Conservation (phyloP, 83 land plant genomes). For the Picea engelmannii region DNA sequence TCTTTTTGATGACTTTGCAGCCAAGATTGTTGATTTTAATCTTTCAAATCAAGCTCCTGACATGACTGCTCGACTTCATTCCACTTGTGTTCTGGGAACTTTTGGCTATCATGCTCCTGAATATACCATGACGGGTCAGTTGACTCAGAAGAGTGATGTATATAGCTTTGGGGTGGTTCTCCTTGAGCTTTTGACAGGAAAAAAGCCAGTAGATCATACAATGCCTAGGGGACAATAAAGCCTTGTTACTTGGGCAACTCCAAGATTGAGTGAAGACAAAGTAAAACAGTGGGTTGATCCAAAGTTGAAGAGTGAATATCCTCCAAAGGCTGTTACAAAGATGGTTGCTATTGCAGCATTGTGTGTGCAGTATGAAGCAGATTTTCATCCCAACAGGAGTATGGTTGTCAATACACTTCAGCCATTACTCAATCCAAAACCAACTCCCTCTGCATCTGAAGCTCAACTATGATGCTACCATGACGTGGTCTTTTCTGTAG, state of each 20-base stretch:
- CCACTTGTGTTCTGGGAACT: too few species aligned
- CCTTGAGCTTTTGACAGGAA: constrained; percentile 68
- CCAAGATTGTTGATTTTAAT: constrained; percentile 57
- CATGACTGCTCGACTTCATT: constrained; percentile 69
- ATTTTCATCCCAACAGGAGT: too few species aligned
- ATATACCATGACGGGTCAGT: constrained; percentile 84
- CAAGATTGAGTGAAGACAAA: constrained; percentile 48
- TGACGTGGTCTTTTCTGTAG: too few species aligned
- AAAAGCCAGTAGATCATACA: constrained; percentile 75
- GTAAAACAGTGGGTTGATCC: constrained; percentile 53
- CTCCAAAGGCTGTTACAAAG: constrained; percentile 45
- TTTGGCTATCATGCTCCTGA: too few species aligned
- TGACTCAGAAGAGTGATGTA: constrained; percentile 77
- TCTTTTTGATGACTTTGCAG: constrained; percentile 52
- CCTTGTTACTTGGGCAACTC: constrained; percentile 77
- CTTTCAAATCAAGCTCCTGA: constrained; percentile 37
- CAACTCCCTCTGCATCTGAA: too few species aligned
- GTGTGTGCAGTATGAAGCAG: too few species aligned
- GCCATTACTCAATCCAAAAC: too few species aligned
- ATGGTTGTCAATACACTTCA: too few species aligned
- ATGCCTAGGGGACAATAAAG: constrained; percentile 87
- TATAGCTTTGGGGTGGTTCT: constrained; percentile 79
- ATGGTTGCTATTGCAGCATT: too few species aligned
- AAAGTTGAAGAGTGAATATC: constrained; percentile 45
- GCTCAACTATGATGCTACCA: too few species aligned